Percentiles rank a stretch among this genome's conserved stretches.
phyloP scores from a whole-genome alignment of 2,329 filamentous ascomycete species.

The Trichoderma sp. region DNA sequence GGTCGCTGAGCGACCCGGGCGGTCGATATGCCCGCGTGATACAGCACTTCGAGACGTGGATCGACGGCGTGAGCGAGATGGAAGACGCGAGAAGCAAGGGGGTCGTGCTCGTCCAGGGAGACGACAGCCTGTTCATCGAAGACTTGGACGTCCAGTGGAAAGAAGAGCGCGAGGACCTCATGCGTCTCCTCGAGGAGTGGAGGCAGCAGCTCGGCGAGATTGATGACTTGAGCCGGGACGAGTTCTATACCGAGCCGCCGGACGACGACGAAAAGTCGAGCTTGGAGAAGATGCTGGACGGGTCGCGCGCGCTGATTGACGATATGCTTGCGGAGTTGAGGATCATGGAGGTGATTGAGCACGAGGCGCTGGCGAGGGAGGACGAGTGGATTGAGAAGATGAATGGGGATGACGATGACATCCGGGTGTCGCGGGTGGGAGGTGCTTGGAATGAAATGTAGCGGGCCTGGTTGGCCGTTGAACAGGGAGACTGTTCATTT shows the following conservation, averaged over 20 bases:
- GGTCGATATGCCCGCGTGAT: constrained; percentile 60
- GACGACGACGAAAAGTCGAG: constrained; percentile 43
- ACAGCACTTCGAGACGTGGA: constrained; percentile 63
- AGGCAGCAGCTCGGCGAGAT: constrained; percentile 52
- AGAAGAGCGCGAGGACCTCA: constrained; percentile 57
- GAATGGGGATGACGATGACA: constrained; percentile 48
- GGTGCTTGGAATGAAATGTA: constrained; percentile 52
- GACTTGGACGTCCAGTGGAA: constrained; percentile 61
- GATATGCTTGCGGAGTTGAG: constrained; percentile 65
- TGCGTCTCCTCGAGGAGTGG: constrained; percentile 59
- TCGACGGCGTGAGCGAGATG: constrained; percentile 50
- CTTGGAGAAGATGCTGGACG: constrained; percentile 52
- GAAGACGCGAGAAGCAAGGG: constrained; percentile 48
- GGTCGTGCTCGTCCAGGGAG: constrained; percentile 40
- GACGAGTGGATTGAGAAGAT: constrained; percentile 60
- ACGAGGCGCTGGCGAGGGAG: constrained; percentile 58
- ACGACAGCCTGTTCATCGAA: constrained; percentile 53
- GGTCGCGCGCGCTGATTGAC: constrained; percentile 52
- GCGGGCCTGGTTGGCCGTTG: background rate
- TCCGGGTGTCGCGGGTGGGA: constrained; percentile 45
- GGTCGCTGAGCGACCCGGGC: constrained; percentile 57
- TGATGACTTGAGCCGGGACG: constrained; percentile 22
- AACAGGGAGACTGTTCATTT: no score
- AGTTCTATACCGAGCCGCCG: background rate
- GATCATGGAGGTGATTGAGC: constrained; percentile 64